Evolutionary conservation across 768 basidiomycete species (phyloP).

Genomic region (Mycena filopes): DNA sequence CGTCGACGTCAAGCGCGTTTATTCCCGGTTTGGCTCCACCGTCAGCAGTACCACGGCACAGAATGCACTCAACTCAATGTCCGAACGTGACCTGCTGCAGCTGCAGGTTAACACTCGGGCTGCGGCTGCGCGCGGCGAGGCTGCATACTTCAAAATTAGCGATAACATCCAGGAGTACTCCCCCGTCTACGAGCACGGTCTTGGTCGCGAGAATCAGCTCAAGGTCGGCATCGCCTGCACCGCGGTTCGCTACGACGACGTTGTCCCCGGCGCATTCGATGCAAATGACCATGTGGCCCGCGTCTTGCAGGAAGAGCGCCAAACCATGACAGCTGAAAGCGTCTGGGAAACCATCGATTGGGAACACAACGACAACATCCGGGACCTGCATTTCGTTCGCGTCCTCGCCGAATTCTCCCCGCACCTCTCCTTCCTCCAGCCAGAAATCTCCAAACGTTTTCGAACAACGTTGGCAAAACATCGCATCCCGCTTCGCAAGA

Average conservation of each 20-base stretch:
- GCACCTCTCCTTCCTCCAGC: background rate
- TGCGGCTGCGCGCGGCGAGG: too few relatives aligned
- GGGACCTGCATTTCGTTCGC: background rate
- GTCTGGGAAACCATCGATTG: background rate
- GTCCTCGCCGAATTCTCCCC: background rate
- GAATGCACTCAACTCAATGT: too few relatives aligned
- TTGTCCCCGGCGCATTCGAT: background rate
- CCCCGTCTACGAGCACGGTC: background rate
- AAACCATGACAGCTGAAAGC: background rate
- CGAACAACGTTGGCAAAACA: background rate
- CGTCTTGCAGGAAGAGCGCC: background rate
- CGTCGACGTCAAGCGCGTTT: too few relatives aligned
- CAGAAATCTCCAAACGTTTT: background rate
- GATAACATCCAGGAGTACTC: background rate
- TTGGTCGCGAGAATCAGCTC: background rate
- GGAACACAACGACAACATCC: background rate
- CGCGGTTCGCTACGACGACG: background rate
- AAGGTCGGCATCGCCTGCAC: background rate
- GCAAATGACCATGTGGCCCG: background rate
- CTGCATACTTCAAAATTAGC: background rate
- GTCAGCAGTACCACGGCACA: too few relatives aligned
- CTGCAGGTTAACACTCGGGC: too few relatives aligned
- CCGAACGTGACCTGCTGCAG: too few relatives aligned
- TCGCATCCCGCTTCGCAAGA: background rate
- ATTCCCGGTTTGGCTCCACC: too few relatives aligned